phyloP scores from a whole-genome alignment of 2,329 filamentous ascomycete genomes.

The Aspergillus hiratsukae region DNA sequence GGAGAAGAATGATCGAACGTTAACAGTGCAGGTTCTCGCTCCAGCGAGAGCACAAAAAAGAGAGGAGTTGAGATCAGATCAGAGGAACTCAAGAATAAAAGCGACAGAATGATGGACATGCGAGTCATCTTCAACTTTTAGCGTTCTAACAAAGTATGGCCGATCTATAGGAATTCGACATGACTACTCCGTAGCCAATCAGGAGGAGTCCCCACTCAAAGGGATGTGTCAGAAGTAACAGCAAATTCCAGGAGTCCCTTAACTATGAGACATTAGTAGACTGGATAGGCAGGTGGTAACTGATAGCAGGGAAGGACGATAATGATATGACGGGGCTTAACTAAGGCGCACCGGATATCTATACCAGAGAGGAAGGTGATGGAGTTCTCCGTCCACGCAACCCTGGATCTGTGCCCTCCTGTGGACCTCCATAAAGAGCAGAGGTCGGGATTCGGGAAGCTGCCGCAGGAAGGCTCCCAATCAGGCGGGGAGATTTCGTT shows the following conservation, averaged over 20 bases:
- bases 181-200: not conserved
- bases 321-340: not conserved
- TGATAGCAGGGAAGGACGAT: not conserved
- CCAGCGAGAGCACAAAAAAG: not conserved
- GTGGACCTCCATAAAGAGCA: not conserved
- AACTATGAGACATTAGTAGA: not conserved
- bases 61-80: not conserved
- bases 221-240: not conserved
- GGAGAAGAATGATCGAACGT: not conserved
- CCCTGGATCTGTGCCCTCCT: not conserved
- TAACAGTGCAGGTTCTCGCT: not conserved
- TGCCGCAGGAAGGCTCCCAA: not conserved
- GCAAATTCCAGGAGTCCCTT: not conserved
- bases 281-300: constrained; percentile 6
- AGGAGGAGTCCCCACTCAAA: not conserved
- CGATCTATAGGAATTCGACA: not conserved
- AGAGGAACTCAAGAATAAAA: not conserved
- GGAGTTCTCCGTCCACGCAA: not conserved
- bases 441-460: not conserved
- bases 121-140: not conserved
- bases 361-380: constrained; percentile 13
- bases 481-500: not conserved
- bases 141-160: not conserved
- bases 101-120: not conserved
- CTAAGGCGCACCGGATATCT: not conserved